Conservation (phyloP, 2,329 filamentous ascomycete species). For the Colletotrichum liaoningense region DNA sequence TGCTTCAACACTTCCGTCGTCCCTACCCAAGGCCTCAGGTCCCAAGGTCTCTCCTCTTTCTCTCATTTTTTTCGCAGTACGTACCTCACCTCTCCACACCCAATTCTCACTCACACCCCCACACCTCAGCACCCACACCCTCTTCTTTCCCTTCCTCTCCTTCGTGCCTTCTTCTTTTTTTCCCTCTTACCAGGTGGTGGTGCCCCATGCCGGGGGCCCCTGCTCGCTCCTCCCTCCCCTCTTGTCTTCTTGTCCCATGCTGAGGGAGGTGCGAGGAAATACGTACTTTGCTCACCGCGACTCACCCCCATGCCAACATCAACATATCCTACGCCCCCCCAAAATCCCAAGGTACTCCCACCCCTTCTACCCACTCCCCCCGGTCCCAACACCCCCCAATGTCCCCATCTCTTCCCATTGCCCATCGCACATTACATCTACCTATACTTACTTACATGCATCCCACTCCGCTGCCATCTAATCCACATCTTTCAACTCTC, state of each 20-base stretch:
- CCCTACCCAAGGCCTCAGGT: slow-evolving; percentile 8
- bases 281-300: slow-evolving; percentile 33
- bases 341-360: no score
- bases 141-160: neutral
- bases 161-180: neutral
- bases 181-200: neutral
- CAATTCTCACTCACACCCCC: neutral
- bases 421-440: slow-evolving; percentile 33
- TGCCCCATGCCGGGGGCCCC: slow-evolving; percentile 14
- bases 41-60: neutral
- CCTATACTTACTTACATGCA: slow-evolving; percentile 32
- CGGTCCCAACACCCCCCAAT: neutral
- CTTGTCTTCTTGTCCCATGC: slow-evolving; percentile 27
- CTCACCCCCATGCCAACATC: slow-evolving; percentile 24
- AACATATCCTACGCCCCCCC: neutral
- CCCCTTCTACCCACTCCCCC: slow-evolving; percentile 2
- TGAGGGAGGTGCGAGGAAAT: slow-evolving; percentile 22
- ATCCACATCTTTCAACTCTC: slow-evolving; percentile 30
- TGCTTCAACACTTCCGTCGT: neutral
- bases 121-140: slow-evolving; percentile 6
- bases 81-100: neutral
- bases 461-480: slow-evolving; percentile 34
- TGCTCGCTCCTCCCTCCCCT: slow-evolving; percentile 23
- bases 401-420: slow-evolving; percentile 16
- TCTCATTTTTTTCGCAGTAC: neutral